phyloP scores from a whole-genome alignment of 2,329 filamentous ascomycete genomes.

The Penicillium sp. region DNA sequence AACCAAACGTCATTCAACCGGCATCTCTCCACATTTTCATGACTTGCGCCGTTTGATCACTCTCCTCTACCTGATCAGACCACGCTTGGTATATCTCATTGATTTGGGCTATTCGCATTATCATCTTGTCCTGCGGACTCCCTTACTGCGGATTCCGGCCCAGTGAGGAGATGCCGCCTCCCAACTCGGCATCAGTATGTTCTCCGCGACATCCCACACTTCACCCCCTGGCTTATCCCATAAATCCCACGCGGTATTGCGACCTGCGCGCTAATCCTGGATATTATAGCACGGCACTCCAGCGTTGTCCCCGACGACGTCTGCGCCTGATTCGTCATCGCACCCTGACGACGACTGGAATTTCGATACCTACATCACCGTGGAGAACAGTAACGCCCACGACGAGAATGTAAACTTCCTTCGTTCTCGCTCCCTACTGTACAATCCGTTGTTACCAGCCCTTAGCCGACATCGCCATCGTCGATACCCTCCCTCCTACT shows the following conservation, averaged over 20 bases:
- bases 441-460: constrained; percentile 23
- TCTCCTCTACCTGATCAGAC: not conserved
- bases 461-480: constrained; percentile 35
- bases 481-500: constrained; percentile 24
- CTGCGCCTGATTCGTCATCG: constrained; percentile 40
- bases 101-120: not conserved
- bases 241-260: not conserved
- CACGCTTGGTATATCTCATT: not conserved
- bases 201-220: constrained; percentile 4
- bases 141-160: constrained; percentile 14
- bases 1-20: not conserved
- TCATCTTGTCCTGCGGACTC: not conserved
- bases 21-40: not conserved
- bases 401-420: constrained; percentile 55
- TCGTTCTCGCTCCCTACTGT: constrained; percentile 39
- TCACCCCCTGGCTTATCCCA: not conserved
- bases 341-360: constrained; percentile 52
- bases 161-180: constrained; percentile 40
- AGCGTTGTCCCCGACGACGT: constrained; percentile 23
- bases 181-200: constrained; percentile 47
- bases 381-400: constrained; percentile 46
- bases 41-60: not conserved
- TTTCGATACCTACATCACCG: constrained; percentile 51
- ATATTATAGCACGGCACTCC: constrained; percentile 21
- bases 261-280: not conserved